Evolutionary conservation across 139 green algal species (phyloP).

Genomic region (Chlorella vulgaris): DNA sequence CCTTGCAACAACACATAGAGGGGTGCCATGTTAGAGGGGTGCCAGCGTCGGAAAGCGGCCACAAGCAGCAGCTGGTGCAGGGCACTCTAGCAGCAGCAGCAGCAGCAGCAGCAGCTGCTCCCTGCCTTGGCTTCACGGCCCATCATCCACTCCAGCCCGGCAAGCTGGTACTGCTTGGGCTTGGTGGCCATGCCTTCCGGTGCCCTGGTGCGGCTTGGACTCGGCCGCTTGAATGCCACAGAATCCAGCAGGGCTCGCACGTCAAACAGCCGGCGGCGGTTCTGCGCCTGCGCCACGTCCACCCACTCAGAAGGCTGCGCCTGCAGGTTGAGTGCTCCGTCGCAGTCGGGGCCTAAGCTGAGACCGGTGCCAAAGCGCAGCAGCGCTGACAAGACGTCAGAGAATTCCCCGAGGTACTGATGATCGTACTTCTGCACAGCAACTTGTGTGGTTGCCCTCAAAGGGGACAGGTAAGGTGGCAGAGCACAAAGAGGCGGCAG

Average conservation of each 20-base stretch:
- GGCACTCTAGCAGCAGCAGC: too few relatives aligned
- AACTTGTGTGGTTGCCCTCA: too few relatives aligned
- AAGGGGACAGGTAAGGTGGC: too few relatives aligned
- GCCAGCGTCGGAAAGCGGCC: too few relatives aligned
- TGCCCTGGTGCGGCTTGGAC: background rate
- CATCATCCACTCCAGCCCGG: constrained; percentile 70
- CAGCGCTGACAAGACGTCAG: constrained; percentile 32
- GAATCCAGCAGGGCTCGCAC: constrained; percentile 43
- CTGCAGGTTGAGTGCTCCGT: constrained; percentile 59
- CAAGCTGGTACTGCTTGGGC: constrained; percentile 66
- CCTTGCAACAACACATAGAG: too few relatives aligned
- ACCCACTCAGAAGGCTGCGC: background rate
- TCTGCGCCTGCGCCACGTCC: background rate
- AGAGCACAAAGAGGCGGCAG: background rate
- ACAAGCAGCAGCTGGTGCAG: too few relatives aligned
- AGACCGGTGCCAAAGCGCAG: constrained; percentile 44
- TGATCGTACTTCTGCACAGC: background rate
- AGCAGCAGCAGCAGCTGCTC: too few relatives aligned
- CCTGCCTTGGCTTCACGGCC: constrained; percentile 51
- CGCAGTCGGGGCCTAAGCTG: constrained; percentile 54
- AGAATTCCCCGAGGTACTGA: constrained; percentile 18
- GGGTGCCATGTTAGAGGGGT: too few relatives aligned
- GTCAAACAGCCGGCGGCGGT: constrained; percentile 4
- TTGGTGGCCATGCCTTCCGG: constrained; percentile 30
- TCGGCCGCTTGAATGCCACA: constrained; percentile 4